Evolutionary conservation across 345 rosid species (phyloP).

Genomic region (Corymbia maculata): DNA sequence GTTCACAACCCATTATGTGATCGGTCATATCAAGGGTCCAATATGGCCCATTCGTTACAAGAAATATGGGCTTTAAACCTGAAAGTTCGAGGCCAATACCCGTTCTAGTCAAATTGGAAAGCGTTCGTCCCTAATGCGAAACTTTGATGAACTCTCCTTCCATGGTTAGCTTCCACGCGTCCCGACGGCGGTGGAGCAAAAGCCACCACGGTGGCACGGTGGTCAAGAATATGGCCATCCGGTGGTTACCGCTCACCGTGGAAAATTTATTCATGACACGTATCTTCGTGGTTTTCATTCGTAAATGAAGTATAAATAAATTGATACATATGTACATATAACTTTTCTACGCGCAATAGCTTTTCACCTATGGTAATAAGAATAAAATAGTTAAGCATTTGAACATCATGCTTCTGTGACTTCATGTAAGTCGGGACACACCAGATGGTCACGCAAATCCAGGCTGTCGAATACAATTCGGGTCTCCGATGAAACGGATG

Average conservation of each 20-base stretch:
- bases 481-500: neutral
- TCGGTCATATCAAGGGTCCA: neutral
- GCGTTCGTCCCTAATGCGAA: neutral
- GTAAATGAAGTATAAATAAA: neutral
- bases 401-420: neutral
- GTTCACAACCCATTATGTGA: neutral
- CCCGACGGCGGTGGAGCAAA: neutral
- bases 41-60: neutral
- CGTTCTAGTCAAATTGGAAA: neutral
- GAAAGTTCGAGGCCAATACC: neutral
- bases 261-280: neutral
- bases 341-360: accelerated
- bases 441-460: neutral
- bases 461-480: neutral
- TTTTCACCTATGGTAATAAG: neutral
- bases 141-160: neutral
- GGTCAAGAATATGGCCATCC: neutral
- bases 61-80: neutral
- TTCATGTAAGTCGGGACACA: neutral
- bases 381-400: neutral
- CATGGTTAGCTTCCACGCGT: neutral
- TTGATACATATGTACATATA: neutral
- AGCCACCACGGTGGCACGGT: neutral
- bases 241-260: neutral
- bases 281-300: accelerated